Percentiles rank a stretch among this genome's conserved stretches.
These are phyloP conservation scores for Aphanomyces euteiches DNA, from an alignment of 352 stramenopile species.

Conservation along the genomic window DNA sequence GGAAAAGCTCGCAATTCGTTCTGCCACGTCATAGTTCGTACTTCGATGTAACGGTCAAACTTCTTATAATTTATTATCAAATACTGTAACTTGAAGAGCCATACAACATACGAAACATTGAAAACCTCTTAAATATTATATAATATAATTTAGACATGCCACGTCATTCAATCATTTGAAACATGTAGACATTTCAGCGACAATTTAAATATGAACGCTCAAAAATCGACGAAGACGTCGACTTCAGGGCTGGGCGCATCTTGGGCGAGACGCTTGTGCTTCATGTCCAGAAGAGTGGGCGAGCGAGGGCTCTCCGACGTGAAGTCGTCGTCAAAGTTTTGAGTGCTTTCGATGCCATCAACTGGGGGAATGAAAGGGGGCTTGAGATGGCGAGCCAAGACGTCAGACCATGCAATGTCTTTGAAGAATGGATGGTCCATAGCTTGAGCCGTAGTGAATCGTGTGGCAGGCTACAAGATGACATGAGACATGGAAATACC, in stretches of 20 bases:
- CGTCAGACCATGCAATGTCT: conserved; percentile 58
- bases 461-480: conserved; percentile 47
- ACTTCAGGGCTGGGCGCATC: neutral
- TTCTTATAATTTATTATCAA: no score
- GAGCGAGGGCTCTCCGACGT: conserved; percentile 42
- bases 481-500: conserved; percentile 38
- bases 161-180: no score
- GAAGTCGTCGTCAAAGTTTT: conserved; percentile 85
- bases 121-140: no score
- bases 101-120: no score
- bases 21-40: no score
- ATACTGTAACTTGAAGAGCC: no score
- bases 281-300: conserved; percentile 14
- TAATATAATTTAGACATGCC: no score
- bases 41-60: no score
- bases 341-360: conserved; percentile 53
- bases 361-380: conserved; percentile 66
- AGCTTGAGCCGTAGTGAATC: conserved; percentile 55
- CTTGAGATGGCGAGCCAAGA: conserved; percentile 55
- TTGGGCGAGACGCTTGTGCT: conserved; percentile 4
- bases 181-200: no score
- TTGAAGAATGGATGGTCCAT: conserved; percentile 78
- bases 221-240: conserved; percentile 30
- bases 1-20: no score
- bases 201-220: neutral